phyloP scores from a whole-genome alignment of 768 basidiomycete species.

The Amanita pallidorosea region DNA sequence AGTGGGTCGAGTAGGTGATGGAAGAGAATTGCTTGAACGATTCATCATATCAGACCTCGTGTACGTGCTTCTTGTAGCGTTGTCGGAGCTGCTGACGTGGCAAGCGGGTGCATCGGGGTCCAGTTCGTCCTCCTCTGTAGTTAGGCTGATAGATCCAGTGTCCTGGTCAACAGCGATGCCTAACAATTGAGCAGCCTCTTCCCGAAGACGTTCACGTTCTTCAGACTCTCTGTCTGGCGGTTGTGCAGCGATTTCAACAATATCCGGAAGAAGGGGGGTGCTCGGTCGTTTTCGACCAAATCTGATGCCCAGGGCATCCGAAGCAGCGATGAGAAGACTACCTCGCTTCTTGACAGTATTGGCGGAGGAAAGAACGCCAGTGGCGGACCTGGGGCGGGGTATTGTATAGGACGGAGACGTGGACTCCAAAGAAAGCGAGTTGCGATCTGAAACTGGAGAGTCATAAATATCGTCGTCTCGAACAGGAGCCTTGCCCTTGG shows the following conservation, averaged over 20 bases:
- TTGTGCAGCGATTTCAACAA: constrained; percentile 60
- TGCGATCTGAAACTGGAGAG: background rate
- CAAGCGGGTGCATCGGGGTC: constrained; percentile 14
- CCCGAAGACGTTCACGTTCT: constrained; percentile 65
- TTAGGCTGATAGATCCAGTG: constrained; percentile 22
- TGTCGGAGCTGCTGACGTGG: background rate
- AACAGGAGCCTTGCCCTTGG: background rate
- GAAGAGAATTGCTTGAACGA: constrained; percentile 22
- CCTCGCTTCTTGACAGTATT: constrained; percentile 18
- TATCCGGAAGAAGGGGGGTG: constrained; percentile 43
- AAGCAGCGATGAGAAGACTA: constrained; percentile 41
- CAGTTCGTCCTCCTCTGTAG: constrained; percentile 27
- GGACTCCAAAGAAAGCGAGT: background rate
- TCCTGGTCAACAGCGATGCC: constrained; percentile 42
- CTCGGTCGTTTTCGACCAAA: constrained; percentile 29
- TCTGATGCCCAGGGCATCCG: constrained; percentile 38
- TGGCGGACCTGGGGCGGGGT: background rate
- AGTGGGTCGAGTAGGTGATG: constrained; percentile 18
- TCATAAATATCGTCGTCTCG: background rate
- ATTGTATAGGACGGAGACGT: background rate
- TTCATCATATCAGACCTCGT: constrained; percentile 7
- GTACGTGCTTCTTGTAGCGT: background rate
- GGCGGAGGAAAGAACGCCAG: background rate
- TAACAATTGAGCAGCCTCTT: constrained; percentile 67
- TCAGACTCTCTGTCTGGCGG: constrained; percentile 52